These are phyloP conservation scores for Colletotrichum tropicicola DNA, from an alignment of 2,329 filamentous ascomycete genomes.

Conservation along the genomic window DNA sequence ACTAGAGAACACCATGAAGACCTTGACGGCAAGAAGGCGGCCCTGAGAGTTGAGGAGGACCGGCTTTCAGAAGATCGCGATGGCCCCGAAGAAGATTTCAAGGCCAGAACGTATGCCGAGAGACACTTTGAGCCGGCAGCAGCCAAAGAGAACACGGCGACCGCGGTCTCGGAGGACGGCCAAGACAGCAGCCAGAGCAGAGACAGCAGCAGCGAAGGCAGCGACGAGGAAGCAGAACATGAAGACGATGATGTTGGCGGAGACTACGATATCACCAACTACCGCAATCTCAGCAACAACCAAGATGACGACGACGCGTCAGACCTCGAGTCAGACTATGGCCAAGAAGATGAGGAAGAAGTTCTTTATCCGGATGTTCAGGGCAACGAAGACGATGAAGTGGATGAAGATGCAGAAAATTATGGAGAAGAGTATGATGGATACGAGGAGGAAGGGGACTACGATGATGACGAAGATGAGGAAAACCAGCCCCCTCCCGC, in stretches of 20 bases:
- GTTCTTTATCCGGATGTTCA: constrained; percentile 12
- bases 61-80: constrained; percentile 12
- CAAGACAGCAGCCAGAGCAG: constrained; percentile 3
- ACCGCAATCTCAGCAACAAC: constrained; percentile 31
- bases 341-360: constrained; percentile 21
- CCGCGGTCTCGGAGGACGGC: background rate
- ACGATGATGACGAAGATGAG: constrained; percentile 24
- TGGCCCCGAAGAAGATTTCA: constrained; percentile 1
- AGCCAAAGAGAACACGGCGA: background rate
- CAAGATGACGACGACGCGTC: constrained; percentile 32
- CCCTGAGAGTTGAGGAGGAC: constrained; percentile 14
- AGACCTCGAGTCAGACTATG: constrained; percentile 31
- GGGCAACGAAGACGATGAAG: constrained; percentile 24
- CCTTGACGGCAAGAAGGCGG: constrained; percentile 1
- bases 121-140: background rate
- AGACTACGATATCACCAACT: constrained; percentile 32
- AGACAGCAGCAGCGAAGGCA: constrained; percentile 1
- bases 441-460: constrained; percentile 30
- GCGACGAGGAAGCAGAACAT: constrained; percentile 24
- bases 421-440: constrained; percentile 16
- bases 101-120: constrained; percentile 8
- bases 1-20: background rate
- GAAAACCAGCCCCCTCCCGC: constrained; percentile 12
- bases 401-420: constrained; percentile 22
- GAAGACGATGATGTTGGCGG: constrained; percentile 26